Evolutionary conservation across 1,284 basidiomycete genomes (phyloP), one percentile per base, ranked within the genome.

Genomic region (Apiotrichum porosum): DNA sequence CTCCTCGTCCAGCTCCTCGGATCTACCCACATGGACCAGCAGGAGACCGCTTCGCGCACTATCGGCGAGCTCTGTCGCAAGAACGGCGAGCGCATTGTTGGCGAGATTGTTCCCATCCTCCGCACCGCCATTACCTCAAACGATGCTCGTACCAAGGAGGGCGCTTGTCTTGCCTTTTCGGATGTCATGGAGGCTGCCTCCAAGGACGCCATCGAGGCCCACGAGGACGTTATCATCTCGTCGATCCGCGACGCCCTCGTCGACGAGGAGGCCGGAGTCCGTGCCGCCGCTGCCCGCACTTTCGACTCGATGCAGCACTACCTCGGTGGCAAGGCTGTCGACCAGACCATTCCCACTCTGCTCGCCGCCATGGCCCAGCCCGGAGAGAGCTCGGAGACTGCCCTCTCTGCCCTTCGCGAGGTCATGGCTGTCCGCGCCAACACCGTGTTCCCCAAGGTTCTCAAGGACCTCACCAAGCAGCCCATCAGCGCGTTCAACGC

Each of bases 401-500:
- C 95, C 12, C 78, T 99, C 63, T 73, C 77, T 38, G 95, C 95
- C 1, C 76, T 98, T 42, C 84, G 82, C 59, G 95, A 98, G 76
- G 89, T 97, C 56, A 94, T 94, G 89, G 83, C 79, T 61, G 89
- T 91, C 62, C 86, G 90, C 42, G 88, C 92, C 12, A 80, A 85
- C 37, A 92, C 88, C 13, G 93, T 99, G 42, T 97, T 98, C 87
- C 95, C 95, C 0, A 88, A 95, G n/a, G 77, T 98, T 45, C 89
- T 98, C 42, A 95, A 94, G 0, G 93, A 92, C 6, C 79, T 98
- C 54, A 92, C 88, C 32, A 82, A 85, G 6, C 81, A 82, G 31
- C 94, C 94, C 0, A 93, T 98, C 81, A 85, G 89, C 3, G 83
- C 86, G 3, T 97, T 97, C 83, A 97, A 98, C 66, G 90, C 89